Evolutionary conservation across 192 early-diverging fungal genomes (phyloP).

Genomic region (Coemansia sp.): DNA sequence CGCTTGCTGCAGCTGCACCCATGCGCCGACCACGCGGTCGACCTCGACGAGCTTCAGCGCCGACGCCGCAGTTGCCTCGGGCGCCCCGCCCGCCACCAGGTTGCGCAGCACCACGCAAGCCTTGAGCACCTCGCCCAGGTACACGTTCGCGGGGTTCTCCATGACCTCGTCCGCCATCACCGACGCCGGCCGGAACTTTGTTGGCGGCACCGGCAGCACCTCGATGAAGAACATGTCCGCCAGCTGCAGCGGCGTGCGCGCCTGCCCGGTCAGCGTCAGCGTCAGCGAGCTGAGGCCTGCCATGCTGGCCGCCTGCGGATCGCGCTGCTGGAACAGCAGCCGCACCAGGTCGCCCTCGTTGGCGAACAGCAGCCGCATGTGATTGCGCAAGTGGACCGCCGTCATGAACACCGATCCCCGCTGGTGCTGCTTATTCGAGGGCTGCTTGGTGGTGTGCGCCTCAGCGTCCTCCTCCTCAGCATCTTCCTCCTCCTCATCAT

Average conservation of each 20-base stretch:
- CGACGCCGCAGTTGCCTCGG: too few species aligned
- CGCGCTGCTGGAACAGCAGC: conserved; percentile 80
- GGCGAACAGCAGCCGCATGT: conserved; percentile 75
- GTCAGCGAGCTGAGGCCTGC: conserved; percentile 26
- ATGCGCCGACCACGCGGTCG: conserved; percentile 57
- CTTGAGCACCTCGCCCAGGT: conserved; percentile 83
- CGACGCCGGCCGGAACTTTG: conserved; percentile 91
- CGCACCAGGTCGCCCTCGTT: conserved; percentile 77
- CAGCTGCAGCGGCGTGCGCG: conserved; percentile 53
- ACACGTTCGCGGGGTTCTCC: conserved; percentile 96
- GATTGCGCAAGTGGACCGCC: conserved; percentile 78
- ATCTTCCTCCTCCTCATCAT: conserved; percentile 19
- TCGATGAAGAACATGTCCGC: conserved; percentile 95
- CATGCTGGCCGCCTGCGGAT: conserved; percentile 48
- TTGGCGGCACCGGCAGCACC: conserved; percentile 88
- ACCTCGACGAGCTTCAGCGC: too few species aligned
- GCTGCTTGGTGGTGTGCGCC: conserved; percentile 39
- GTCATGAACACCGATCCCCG: conserved; percentile 57
- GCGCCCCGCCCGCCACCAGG: conserved; percentile 42
- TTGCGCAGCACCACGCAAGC: conserved; percentile 70
- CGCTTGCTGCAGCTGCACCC: conserved; percentile 84
- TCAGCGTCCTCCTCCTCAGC: conserved; percentile 21
- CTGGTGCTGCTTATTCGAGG: conserved; percentile 3
- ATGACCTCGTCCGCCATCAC: conserved; percentile 87
- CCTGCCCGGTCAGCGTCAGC: conserved; percentile 38